Evolutionary conservation across 2,329 filamentous ascomycete genomes (phyloP).

Genomic region (Dryadomyces sulphureus): DNA sequence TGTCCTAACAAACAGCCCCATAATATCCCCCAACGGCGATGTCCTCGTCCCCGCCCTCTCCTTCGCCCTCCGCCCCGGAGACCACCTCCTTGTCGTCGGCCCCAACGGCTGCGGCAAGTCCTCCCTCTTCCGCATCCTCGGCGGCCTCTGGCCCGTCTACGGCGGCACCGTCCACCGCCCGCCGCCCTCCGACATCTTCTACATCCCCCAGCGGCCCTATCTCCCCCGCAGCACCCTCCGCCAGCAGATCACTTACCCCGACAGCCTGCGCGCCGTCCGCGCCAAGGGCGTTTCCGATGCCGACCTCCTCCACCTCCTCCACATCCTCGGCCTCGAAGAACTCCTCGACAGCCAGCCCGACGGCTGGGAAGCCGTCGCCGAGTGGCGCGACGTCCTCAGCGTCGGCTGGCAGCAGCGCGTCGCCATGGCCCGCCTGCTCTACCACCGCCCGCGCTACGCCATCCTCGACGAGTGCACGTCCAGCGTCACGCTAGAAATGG

Average conservation of each 20-base stretch:
- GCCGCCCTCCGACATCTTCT: conserved; percentile 86
- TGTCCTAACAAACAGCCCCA: conserved; percentile 39
- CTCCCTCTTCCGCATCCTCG: conserved; percentile 87
- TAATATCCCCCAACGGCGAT: conserved; percentile 93
- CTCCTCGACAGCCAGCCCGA: conserved; percentile 57
- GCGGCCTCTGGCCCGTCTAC: conserved; percentile 94
- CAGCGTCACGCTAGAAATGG: conserved; percentile 86
- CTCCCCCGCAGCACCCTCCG: conserved; percentile 82
- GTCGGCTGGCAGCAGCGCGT: conserved; percentile 90
- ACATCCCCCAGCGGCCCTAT: conserved; percentile 93
- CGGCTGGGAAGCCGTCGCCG: conserved; percentile 86
- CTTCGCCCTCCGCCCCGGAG: conserved; percentile 72
- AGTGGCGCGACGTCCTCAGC: conserved; percentile 90
- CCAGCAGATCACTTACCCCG: conserved; percentile 94
- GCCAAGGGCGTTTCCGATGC: conserved; percentile 68
- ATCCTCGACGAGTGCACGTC: conserved; percentile 96
- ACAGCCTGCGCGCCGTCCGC: conserved; percentile 75
- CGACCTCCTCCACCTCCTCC: conserved; percentile 64
- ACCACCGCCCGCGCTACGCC: conserved; percentile 82
- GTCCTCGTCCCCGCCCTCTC: conserved; percentile 75
- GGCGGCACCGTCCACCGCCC: conserved; percentile 88
- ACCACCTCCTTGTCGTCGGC: conserved; percentile 87
- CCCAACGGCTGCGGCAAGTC: conserved; percentile 97
- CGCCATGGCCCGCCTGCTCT: conserved; percentile 91
- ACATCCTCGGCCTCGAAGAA: conserved; percentile 66